Percentiles rank a stretch among this genome's conserved stretches.
Evolutionary conservation across 2,329 filamentous ascomycete species (phyloP).

Genomic region (Colletotrichum spinosum): DNA sequence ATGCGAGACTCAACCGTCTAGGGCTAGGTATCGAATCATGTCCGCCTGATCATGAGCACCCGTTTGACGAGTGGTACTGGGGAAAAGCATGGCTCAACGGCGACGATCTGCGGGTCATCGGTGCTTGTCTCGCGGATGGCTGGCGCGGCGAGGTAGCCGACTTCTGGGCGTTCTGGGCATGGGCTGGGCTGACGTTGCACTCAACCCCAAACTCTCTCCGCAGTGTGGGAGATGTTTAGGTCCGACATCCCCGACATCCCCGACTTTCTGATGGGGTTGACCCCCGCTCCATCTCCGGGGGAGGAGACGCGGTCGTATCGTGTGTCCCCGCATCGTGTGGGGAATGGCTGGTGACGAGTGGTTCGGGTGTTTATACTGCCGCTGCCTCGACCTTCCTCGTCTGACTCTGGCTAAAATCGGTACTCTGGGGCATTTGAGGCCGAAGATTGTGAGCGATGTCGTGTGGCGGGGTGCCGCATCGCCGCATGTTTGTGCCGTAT

Average conservation of each 20-base stretch:
- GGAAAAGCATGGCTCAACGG: background rate
- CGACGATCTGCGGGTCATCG: background rate
- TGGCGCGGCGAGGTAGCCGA: background rate
- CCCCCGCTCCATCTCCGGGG: background rate
- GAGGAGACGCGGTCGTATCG: background rate
- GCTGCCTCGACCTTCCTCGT: background rate
- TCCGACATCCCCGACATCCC: conserved; percentile 15
- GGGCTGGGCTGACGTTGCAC: conserved; percentile 15
- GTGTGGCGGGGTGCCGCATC: conserved; percentile 4
- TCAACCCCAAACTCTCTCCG: conserved; percentile 31
- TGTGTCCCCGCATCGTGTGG: conserved; percentile 21
- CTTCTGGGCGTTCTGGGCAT: background rate
- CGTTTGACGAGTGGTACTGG: background rate
- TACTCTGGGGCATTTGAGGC: conserved; percentile 7
- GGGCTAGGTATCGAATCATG: conserved; percentile 20
- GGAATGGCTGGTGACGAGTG: background rate
- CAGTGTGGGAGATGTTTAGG: background rate
- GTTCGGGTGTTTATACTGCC: conserved; percentile 19
- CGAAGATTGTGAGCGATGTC: conserved; percentile 11
- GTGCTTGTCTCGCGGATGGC: conserved; percentile 19
- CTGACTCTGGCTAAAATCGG: conserved; percentile 22
- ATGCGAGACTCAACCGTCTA: conserved; percentile 10
- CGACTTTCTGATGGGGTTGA: background rate
- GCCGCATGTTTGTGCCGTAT: background rate
- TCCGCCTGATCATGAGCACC: background rate